These are phyloP conservation scores for Lactarius hengduanensis DNA, from an alignment of 768 basidiomycete genomes.

Conservation along the genomic window DNA sequence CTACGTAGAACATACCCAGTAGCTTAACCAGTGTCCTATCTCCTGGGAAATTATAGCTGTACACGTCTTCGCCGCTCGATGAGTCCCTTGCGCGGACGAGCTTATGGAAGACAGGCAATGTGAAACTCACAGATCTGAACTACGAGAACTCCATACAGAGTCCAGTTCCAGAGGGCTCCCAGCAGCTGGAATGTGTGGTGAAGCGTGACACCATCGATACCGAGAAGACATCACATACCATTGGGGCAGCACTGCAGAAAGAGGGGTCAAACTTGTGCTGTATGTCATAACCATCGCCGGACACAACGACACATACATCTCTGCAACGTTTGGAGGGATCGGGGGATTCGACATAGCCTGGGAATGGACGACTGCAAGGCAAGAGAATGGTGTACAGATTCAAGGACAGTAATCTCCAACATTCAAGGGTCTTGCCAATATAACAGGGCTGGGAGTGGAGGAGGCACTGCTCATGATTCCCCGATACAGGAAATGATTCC, in stretches of 20 bases:
- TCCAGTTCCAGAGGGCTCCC: constrained; percentile 30
- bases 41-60: constrained; percentile 16
- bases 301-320: neutral
- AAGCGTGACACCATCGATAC: too few relatives aligned
- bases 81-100: neutral
- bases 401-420: too few relatives aligned
- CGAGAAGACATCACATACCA: too few relatives aligned
- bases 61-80: constrained; percentile 12
- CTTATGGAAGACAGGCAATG: too few relatives aligned
- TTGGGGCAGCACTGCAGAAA: neutral
- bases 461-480: too few relatives aligned
- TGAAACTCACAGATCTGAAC: constrained; percentile 35
- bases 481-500: too few relatives aligned
- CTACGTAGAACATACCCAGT: constrained; percentile 6
- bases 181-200: constrained; percentile 2
- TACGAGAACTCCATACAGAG: constrained; percentile 32
- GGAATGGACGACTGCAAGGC: too few relatives aligned
- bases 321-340: neutral
- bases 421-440: too few relatives aligned
- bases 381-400: too few relatives aligned
- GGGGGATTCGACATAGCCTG: neutral
- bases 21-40: constrained; percentile 4
- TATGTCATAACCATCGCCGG: neutral
- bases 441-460: too few relatives aligned
- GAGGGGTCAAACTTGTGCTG: neutral